Conservation (phyloP, 2,329 filamentous ascomycete genomes). For the Chaetomium olivaceum region DNA sequence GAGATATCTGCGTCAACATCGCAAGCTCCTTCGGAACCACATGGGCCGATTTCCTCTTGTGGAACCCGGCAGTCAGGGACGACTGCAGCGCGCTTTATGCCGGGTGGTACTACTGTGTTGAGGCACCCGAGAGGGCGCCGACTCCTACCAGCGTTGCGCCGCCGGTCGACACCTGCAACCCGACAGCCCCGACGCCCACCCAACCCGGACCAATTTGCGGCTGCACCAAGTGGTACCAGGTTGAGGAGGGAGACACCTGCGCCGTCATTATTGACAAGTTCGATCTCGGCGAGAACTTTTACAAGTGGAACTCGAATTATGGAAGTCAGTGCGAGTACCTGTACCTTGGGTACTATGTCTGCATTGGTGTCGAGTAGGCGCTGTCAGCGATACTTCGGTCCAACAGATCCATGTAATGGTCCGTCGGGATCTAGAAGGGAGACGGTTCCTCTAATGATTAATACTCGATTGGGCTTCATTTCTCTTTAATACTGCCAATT, state of each 20-base stretch:
- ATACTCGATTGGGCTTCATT: too few relatives aligned
- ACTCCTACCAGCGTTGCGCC: not conserved
- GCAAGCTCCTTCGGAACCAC: not conserved
- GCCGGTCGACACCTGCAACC: not conserved
- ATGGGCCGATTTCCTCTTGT: not conserved
- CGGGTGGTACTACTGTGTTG: not conserved
- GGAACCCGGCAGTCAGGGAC: not conserved
- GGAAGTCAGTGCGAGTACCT: not conserved
- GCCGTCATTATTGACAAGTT: not conserved
- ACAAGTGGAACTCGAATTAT: not conserved
- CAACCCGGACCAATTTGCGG: not conserved
- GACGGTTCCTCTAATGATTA: too few relatives aligned
- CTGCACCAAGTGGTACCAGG: not conserved
- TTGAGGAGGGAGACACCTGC: not conserved
- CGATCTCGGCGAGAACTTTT: not conserved
- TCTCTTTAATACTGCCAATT: too few relatives aligned
- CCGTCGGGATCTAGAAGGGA: too few relatives aligned
- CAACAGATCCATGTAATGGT: not conserved
- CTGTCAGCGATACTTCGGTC: not conserved
- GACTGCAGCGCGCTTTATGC: not conserved
- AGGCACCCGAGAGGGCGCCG: not conserved
- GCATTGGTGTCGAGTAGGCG: not conserved
- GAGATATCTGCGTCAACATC: not conserved
- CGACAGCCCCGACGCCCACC: not conserved
- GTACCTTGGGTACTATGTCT: not conserved